Conservation (phyloP, 257 asterid genomes). For the Penstemon eatonii region DNA sequence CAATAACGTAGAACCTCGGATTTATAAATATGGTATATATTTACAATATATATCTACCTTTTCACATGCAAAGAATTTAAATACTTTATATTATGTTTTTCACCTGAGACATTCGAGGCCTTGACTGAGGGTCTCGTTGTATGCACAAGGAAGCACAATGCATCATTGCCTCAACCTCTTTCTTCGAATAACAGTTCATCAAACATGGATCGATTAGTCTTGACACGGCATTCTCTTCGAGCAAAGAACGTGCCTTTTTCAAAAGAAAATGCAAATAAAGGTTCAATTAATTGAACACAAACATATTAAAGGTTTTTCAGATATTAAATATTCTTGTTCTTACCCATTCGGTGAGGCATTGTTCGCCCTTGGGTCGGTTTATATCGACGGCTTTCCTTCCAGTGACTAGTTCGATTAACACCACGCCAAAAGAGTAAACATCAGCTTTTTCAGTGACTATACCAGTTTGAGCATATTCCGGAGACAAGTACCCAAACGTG, state of each 20-base stretch:
- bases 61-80: not conserved
- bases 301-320: not conserved
- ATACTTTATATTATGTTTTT: not conserved
- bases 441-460: slow-evolving; percentile 81
- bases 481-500: slow-evolving; percentile 88
- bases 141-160: slow-evolving; percentile 71
- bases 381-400: slow-evolving; percentile 87
- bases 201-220: slow-evolving; percentile 66
- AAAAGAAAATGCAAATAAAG: too few species aligned
- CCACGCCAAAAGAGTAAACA: slow-evolving; percentile 79
- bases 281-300: too few species aligned
- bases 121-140: slow-evolving; percentile 56
- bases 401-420: slow-evolving; percentile 70
- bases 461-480: slow-evolving; percentile 88
- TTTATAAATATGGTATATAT: too few species aligned
- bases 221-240: slow-evolving; percentile 45
- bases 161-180: slow-evolving; percentile 58
- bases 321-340: slow-evolving; percentile 14
- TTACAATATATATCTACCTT: not conserved
- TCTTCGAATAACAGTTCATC: slow-evolving; percentile 44
- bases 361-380: slow-evolving; percentile 77
- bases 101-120: slow-evolving; percentile 96
- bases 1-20: too few species aligned
- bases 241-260: slow-evolving; percentile 74
- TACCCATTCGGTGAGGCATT: slow-evolving; percentile 87